These are phyloP conservation scores for Sutorius australiensis DNA, from an alignment of 768 basidiomycete genomes.

Conservation along the genomic window DNA sequence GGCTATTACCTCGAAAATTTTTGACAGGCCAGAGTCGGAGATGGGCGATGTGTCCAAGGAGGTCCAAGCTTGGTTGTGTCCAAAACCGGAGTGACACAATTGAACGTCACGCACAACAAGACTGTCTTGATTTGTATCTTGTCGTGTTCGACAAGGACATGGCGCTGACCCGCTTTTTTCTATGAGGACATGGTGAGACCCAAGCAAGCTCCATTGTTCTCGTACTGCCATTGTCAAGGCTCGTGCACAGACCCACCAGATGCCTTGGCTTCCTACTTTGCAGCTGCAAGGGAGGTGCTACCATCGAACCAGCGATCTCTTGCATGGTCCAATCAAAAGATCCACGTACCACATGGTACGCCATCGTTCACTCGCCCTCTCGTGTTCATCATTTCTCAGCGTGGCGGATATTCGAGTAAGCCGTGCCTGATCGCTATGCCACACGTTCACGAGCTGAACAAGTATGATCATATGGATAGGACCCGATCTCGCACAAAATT, in stretches of 20 bases:
- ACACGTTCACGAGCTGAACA: background rate
- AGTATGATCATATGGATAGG: background rate
- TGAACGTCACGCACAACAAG: background rate
- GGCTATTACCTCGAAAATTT: background rate
- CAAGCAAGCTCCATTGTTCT: slow-evolving; percentile 1
- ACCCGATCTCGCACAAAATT: background rate
- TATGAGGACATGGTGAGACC: background rate
- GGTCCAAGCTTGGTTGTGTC: background rate
- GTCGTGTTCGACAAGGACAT: background rate
- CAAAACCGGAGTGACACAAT: background rate
- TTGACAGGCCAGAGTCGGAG: slow-evolving; percentile 2
- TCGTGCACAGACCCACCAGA: background rate
- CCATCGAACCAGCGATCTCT: background rate
- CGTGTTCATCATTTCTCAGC: background rate
- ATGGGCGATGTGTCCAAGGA: slow-evolving; percentile 2
- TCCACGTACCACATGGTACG: background rate
- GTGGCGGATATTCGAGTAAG: background rate
- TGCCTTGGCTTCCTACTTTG: background rate
- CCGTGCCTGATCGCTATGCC: background rate
- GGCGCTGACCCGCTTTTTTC: too few species aligned
- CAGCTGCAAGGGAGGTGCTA: background rate
- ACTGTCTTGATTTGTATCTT: background rate
- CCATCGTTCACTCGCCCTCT: background rate
- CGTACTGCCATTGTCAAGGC: background rate
- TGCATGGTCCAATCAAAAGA: background rate